Evolutionary conservation across 2,329 filamentous ascomycete genomes (phyloP).

Genomic region (Pyrenochaeta sp.): DNA sequence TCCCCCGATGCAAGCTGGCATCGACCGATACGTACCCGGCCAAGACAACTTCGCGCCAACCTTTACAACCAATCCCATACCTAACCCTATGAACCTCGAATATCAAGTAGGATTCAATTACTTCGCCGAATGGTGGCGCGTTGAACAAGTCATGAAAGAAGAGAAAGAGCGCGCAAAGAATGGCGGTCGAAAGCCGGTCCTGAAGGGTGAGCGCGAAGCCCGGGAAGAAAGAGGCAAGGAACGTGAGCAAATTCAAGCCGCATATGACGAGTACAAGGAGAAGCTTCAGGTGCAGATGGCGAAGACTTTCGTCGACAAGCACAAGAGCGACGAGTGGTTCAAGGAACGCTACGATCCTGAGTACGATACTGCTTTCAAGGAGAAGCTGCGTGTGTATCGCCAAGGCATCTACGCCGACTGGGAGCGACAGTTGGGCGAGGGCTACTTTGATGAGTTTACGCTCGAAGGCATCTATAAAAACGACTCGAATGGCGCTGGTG

Average conservation of each 20-base stretch:
- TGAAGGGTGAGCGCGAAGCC: slow-evolving; percentile 70
- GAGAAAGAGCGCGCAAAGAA: slow-evolving; percentile 76
- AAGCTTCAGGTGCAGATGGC: slow-evolving; percentile 78
- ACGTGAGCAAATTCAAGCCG: slow-evolving; percentile 77
- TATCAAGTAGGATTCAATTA: slow-evolving; percentile 87
- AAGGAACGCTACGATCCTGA: slow-evolving; percentile 91
- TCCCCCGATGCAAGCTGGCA: slow-evolving; percentile 71
- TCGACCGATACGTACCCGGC: slow-evolving; percentile 85
- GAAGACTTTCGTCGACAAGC: slow-evolving; percentile 85
- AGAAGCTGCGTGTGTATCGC: slow-evolving; percentile 81
- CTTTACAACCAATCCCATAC: slow-evolving; percentile 70
- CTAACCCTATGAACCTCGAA: slow-evolving; percentile 75
- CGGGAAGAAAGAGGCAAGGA: slow-evolving; percentile 81
- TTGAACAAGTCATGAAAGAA: slow-evolving; percentile 83
- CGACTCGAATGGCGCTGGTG: slow-evolving; percentile 86
- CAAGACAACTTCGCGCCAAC: slow-evolving; percentile 66
- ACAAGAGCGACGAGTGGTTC: slow-evolving; percentile 98
- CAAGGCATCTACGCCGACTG: slow-evolving; percentile 82
- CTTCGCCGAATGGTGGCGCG: slow-evolving; percentile 86
- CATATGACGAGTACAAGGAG: slow-evolving; percentile 72
- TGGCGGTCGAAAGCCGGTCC: slow-evolving; percentile 71
- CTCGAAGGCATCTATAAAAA: slow-evolving; percentile 93
- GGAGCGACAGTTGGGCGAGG: slow-evolving; percentile 85
- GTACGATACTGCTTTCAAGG: slow-evolving; percentile 76
- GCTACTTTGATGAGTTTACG: slow-evolving; percentile 92